Evolutionary conservation across 73 alveolate genomes (phyloP).

Genomic region (Tetrahymena malaccensis): DNA sequence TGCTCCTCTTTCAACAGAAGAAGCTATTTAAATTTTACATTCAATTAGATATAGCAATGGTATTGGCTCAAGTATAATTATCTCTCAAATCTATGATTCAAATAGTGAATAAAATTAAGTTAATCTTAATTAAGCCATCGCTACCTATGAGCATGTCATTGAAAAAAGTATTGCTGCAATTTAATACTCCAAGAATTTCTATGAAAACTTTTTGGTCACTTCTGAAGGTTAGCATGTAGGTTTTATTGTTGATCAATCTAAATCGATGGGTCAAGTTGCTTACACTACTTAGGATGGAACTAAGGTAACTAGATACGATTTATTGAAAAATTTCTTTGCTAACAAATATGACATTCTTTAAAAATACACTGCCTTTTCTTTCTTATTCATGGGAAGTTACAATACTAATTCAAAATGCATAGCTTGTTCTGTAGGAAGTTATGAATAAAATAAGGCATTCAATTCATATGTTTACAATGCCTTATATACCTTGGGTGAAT

Average conservation of each 20-base stretch:
- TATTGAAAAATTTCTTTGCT: neutral
- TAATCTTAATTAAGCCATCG: neutral
- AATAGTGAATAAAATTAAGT: neutral
- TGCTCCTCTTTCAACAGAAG: neutral
- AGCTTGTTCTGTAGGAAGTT: neutral
- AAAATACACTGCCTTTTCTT: neutral
- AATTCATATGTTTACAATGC: neutral
- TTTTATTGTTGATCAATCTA: neutral
- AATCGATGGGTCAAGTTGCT: neutral
- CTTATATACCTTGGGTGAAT: neutral
- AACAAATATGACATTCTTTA: neutral
- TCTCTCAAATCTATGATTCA: neutral
- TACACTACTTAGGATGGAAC: neutral
- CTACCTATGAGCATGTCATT: neutral
- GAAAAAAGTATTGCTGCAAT: neutral
- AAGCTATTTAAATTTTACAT: neutral
- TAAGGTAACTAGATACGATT: neutral
- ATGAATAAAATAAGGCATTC: neutral
- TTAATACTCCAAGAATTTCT: neutral
- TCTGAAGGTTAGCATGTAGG: neutral
- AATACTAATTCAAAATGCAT: neutral
- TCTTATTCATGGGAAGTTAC: neutral
- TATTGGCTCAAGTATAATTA: neutral
- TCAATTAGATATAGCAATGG: neutral
- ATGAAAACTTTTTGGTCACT: neutral